Base-by-base conservation (phyloP, 495 filamentous ascomycete species). In the Pyronema omphalodes region DNA sequence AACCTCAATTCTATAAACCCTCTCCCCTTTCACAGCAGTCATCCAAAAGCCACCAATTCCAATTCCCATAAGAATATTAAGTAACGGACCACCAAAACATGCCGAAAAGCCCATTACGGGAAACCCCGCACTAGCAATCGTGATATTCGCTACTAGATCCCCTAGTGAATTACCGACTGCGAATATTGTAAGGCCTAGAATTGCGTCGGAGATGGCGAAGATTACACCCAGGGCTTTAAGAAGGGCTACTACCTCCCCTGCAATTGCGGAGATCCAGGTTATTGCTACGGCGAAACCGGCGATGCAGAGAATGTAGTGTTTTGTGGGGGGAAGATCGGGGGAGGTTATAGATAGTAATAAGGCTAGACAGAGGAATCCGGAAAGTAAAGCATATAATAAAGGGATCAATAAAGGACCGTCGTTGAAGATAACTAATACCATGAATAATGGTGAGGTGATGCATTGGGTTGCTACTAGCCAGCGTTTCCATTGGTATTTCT, bases 51-150 rank as follows among this genome's bases (percentile, higher is more conserved):
- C 93, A 17, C 82, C 81, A 7, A 95, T 68, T 3, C 93, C 93
- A 45, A 99, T 87, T 0, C 93, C 93, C 9, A 99, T 77, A 0
- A 99, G 70, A 52, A 99, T 99, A 61, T 99, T 99, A 19, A 99
- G 75, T 86, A 99, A 86, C 0, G 93, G 93, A 0, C 93, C 93
- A 12, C 93, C 93, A 61, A 96, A 96, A 63, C 93, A 99, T 29
- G 93, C 93, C 1, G 79, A 80, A 58, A 99, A 73, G 7, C 93
- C 93, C 93, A 99, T 99, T 41, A 96, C 88, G 0, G 93, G 93
- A 68, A 88, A 94, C 0, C 93, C 91, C 0, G 96, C 74, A 11
- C 84, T 73, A 8, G 93, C 93, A 37, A 99, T 83, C 0, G 93
- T 99, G 53, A 95, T 80, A 58, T 99, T 85, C 6, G 93, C 88